Base-by-base conservation (phyloP, 1,284 basidiomycete species). In the Coniferiporia sulphurascens region DNA sequence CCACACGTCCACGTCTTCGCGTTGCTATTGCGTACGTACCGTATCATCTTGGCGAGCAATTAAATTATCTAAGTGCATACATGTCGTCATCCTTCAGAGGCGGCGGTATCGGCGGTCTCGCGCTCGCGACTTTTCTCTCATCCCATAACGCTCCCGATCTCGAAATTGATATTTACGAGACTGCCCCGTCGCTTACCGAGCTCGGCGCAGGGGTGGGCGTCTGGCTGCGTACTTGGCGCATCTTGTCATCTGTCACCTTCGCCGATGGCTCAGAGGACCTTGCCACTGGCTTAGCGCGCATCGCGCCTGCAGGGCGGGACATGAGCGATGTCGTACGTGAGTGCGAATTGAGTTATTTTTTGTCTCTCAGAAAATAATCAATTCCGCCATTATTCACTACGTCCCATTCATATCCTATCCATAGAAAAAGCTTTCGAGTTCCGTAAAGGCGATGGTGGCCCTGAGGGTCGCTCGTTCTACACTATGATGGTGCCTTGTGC, bases 1-100 rank as follows among this genome's bases (percentile, higher is more conserved):
- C 95, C 94, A 70, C 95, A 98, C 53, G 19, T 13, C 35, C 38
- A 41, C 50, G 48, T 15, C 56, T 58, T 4, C 58, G 58, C 22
- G 38, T 59, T 17, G 58, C 58, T 6, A 55, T 59, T 4, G 27
- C 41, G 58, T 59, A 41, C 19, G 58, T 59, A 8, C 22, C 6
- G 34, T 48, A 32, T 13, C 10, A 21, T 6, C 22, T 19, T 19
- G 27, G 27, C 27, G 27, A 5, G 5, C 27, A 27, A n/a, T n/a
- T n/a, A n/a, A 27, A 27, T 27, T 27, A 27, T 27, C 27, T 27
- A 5, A 27, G 27, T 27, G 27, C 27, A 27, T 27, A 27, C 27
- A 12, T 36, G 21, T 32, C 48, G 4, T 35, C 35, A 36, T n/a
- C 12, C 35, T 52, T 5, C 52, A 81, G 79, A 50, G 79, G 79